Evolutionary conservation across 176 grass and related monocot genomes (phyloP), one percentile per base, ranked within the genome.

Genomic region (Melocanna baccifera): DNA sequence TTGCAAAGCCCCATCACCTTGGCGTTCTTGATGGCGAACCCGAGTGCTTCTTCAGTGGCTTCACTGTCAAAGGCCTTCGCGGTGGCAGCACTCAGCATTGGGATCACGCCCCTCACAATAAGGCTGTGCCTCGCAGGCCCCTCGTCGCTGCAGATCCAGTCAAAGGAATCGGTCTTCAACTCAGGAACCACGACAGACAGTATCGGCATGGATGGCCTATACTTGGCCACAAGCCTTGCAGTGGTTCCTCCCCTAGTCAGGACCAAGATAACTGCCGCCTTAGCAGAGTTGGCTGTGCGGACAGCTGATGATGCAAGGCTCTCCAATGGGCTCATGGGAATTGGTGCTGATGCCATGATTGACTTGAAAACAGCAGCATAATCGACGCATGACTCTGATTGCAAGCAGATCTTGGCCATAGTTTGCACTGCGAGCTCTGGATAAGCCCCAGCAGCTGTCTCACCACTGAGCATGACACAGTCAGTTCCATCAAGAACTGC

Each of bases 381-480:
- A 73, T 95, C 93, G 2, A 92, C 83, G 1, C 84, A 90, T 11
- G 90, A 92, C 70, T 95, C 93, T 19, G 93, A 88, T 75, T 95
- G 82, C 30, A 95, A 42, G 68, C 93, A 95, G 51, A 95, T 95
- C 85, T 89, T 92, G 45, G 93, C 16, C 93, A 95, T 95, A 55
- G 88, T 95, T 62, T 90, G 90, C 51, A 95, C 93, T 2, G 93
- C 93, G 48, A 95, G 46, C 55, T 92, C 93, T n/a, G 93, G 93
- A 47, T 95, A 95, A n/a, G 93, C 90, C 50, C 93, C 93, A 67
- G 93, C 90, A 15, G 93, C 93, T 63, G 90, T 95, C 87, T 95
- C 93, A 1, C 93, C 93, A 83, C 93, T 95, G 34, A 95, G 90
- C 93, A 95, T 95, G 56, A 92, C 90, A 86, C 93, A 95, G 69